Conservation (phyloP, 2,329 filamentous ascomycete species). For the Thelonectria rubi region DNA sequence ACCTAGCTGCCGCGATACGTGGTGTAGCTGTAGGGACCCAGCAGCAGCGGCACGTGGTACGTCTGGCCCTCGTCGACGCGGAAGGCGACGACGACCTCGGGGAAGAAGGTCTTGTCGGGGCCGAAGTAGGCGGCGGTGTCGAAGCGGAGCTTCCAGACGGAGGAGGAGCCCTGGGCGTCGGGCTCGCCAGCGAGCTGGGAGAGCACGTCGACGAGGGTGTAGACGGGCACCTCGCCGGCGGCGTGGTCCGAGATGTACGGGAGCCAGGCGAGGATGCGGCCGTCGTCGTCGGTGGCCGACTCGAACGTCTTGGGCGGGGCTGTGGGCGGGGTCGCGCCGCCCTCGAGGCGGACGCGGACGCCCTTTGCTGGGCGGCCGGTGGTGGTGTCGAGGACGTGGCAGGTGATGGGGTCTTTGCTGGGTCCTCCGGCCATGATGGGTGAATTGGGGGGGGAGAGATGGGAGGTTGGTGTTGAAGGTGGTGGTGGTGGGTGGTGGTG, state of each 20-base stretch:
- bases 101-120: constrained; percentile 68
- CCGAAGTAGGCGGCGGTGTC: constrained; percentile 78
- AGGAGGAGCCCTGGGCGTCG: constrained; percentile 52
- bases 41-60: constrained; percentile 81
- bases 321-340: constrained; percentile 46
- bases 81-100: constrained; percentile 65
- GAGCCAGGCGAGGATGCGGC: constrained; percentile 76
- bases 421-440: constrained; percentile 33
- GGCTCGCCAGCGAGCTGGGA: constrained; percentile 50
- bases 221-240: constrained; percentile 65
- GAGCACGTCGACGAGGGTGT: constrained; percentile 66
- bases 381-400: constrained; percentile 87
- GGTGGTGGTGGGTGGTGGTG: constrained; percentile 14
- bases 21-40: constrained; percentile 83
- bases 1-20: constrained; percentile 80
- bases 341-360: constrained; percentile 73
- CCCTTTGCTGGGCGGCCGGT: constrained; percentile 72
- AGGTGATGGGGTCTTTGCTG: constrained; percentile 76
- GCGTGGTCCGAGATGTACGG: constrained; percentile 61
- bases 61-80: constrained; percentile 67
- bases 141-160: constrained; percentile 74
- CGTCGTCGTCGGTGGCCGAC: constrained; percentile 78
- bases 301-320: constrained; percentile 63
- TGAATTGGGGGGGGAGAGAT: neutral
- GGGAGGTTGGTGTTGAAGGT: neutral